These are phyloP conservation scores for Malassezia caprae DNA, from an alignment of 1,284 basidiomycete genomes.

Conservation along the genomic window DNA sequence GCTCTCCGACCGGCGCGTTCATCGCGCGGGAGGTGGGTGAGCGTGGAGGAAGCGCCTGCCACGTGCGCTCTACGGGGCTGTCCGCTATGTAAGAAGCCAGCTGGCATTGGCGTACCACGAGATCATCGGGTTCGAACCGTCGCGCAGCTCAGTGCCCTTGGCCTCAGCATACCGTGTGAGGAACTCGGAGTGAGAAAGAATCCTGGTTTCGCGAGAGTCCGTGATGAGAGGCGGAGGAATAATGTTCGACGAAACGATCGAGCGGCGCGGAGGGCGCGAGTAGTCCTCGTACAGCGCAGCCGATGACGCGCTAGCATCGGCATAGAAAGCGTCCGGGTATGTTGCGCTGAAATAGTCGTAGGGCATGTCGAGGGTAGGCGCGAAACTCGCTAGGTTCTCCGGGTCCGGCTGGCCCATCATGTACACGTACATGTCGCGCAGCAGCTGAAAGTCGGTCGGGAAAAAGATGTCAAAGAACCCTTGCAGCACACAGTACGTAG, in stretches of 20 bases:
- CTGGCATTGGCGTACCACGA: slow-evolving; percentile 83
- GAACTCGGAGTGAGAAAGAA: slow-evolving; percentile 62
- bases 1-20: neutral
- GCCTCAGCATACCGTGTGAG: slow-evolving; percentile 69
- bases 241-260: slow-evolving; percentile 5
- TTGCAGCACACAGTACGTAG: slow-evolving; percentile 81
- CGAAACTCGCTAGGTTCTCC: neutral
- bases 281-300: slow-evolving; percentile 8
- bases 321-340: neutral
- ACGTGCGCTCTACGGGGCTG: neutral
- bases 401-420: slow-evolving; percentile 26
- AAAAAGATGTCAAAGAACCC: slow-evolving; percentile 99
- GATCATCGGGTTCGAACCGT: slow-evolving; percentile 75
- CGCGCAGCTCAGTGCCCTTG: slow-evolving; percentile 58
- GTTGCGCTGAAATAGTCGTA: slow-evolving; percentile 3
- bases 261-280: neutral
- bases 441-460: slow-evolving; percentile 77
- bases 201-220: slow-evolving; percentile 3
- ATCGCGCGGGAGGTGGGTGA: neutral
- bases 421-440: slow-evolving; percentile 49
- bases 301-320: neutral
- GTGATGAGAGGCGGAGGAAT: slow-evolving; percentile 11
- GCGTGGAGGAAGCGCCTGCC: neutral
- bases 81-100: slow-evolving; percentile 40
- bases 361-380: neutral